Evolutionary conservation across 2,329 filamentous ascomycete species (phyloP).

Genomic region (Diaporthe sp.): DNA sequence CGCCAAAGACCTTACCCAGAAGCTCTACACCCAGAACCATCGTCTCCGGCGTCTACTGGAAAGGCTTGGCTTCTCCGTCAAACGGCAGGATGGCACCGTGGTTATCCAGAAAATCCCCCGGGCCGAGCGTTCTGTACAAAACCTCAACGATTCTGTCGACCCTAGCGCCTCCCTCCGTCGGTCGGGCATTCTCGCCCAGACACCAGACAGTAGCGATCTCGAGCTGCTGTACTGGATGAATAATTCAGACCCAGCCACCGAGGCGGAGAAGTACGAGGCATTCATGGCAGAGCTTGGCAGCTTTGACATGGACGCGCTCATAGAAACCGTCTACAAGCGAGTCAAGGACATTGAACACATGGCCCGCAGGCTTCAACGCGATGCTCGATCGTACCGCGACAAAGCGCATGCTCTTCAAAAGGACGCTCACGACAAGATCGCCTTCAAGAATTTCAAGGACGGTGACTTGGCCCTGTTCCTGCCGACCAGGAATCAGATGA

Average conservation of each 20-base stretch:
- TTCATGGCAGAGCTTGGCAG: slow-evolving; percentile 81
- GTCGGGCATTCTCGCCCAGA: slow-evolving; percentile 68
- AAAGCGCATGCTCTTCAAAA: slow-evolving; percentile 85
- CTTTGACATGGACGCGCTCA: slow-evolving; percentile 88
- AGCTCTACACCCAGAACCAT: slow-evolving; percentile 86
- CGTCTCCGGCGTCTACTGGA: slow-evolving; percentile 87
- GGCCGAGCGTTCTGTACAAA: slow-evolving; percentile 70
- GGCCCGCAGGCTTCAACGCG: slow-evolving; percentile 92
- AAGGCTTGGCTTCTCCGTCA: slow-evolving; percentile 86
- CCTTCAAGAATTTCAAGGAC: slow-evolving; percentile 95
- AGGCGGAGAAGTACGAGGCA: slow-evolving; percentile 80
- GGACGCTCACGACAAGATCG: slow-evolving; percentile 95
- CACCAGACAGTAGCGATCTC: slow-evolving; percentile 75
- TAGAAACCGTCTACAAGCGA: slow-evolving; percentile 87
- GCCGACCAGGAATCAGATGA: slow-evolving; percentile 93
- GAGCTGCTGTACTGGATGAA: slow-evolving; percentile 88
- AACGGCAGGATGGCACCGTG: slow-evolving; percentile 80
- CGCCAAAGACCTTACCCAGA: slow-evolving; percentile 87
- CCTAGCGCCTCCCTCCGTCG: slow-evolving; percentile 66
- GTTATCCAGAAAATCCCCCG: slow-evolving; percentile 79
- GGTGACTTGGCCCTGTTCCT: slow-evolving; percentile 95
- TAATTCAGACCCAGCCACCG: slow-evolving; percentile 73
- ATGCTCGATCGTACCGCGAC: slow-evolving; percentile 88
- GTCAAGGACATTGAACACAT: slow-evolving; percentile 95
- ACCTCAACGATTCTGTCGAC: slow-evolving; percentile 70